phyloP scores from a whole-genome alignment of 1,284 basidiomycete species.

The Fomes fomentarius region DNA sequence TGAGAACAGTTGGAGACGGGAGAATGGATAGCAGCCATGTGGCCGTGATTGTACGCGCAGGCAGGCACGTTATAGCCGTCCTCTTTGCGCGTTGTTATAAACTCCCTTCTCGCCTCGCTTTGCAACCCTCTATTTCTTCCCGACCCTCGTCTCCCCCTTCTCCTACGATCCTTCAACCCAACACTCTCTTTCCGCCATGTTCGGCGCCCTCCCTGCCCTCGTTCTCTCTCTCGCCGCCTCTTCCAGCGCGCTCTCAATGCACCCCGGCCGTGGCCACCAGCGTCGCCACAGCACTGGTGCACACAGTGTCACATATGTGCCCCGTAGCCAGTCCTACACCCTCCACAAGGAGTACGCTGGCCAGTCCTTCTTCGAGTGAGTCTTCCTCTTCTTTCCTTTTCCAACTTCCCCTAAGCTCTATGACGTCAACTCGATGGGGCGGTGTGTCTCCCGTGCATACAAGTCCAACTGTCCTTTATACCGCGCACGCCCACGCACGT shows the following conservation, averaged over 20 bases:
- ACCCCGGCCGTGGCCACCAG: constrained; percentile 9
- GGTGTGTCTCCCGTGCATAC: too few relatives aligned
- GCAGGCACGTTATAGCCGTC: neutral
- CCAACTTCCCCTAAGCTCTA: neutral
- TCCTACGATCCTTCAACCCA: constrained; percentile 9
- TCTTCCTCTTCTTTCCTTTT: neutral
- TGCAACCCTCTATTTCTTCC: constrained; percentile 1
- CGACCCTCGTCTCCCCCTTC: constrained; percentile 2
- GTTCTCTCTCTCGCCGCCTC: constrained; percentile 21
- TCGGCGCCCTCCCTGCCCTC: constrained; percentile 19
- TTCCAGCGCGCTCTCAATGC: constrained; percentile 12
- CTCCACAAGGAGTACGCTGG: constrained; percentile 42
- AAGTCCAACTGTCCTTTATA: too few relatives aligned
- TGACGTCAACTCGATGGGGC: too few relatives aligned
- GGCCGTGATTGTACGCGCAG: constrained; percentile 1
- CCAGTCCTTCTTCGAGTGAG: constrained; percentile 40
- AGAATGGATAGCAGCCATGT: constrained; percentile 5
- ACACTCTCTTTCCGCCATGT: constrained; percentile 10
- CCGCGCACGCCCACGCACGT: too few relatives aligned
- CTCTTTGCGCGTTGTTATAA: constrained; percentile 15
- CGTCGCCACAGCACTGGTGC: constrained; percentile 14
- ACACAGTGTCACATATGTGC: constrained; percentile 8
- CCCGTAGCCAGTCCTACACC: constrained; percentile 30
- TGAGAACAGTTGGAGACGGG: constrained; percentile 6
- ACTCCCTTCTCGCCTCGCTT: neutral